Conservation (phyloP, 495 filamentous ascomycete species). For the Penicillium malachiteum region DNA sequence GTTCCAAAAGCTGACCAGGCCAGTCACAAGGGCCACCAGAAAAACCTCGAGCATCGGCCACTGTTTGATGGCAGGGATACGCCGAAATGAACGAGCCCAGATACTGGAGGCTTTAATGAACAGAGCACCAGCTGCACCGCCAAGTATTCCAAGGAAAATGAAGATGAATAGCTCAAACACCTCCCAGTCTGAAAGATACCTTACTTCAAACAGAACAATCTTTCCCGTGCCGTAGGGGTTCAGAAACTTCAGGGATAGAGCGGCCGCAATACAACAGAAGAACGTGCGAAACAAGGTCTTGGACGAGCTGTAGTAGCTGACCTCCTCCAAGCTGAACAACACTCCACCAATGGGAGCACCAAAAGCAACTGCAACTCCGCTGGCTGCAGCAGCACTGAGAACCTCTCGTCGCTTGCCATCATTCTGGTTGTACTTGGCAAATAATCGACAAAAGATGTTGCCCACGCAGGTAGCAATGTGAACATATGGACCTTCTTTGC, state of each 20-base stretch:
- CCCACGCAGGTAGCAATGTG: constrained; percentile 96
- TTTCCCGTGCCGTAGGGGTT: constrained; percentile 96
- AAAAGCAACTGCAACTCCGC: constrained; percentile 92
- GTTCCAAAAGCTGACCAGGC: constrained; percentile 89
- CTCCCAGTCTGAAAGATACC: constrained; percentile 90
- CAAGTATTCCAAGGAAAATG: constrained; percentile 78
- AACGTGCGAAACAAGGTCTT: constrained; percentile 98
- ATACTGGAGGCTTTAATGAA: constrained; percentile 94
- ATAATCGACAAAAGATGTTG: constrained; percentile 91
- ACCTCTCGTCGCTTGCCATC: constrained; percentile 91
- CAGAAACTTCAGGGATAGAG: constrained; percentile 86
- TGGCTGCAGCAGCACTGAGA: constrained; percentile 86
- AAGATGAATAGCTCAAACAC: constrained; percentile 89
- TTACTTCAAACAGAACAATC: constrained; percentile 92
- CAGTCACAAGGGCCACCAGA: constrained; percentile 83
- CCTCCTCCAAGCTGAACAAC: constrained; percentile 91
- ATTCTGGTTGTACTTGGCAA: constrained; percentile 90
- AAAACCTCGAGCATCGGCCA: constrained; percentile 85
- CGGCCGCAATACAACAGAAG: constrained; percentile 94
- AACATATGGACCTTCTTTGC: constrained; percentile 96
- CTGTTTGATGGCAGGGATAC: constrained; percentile 74
- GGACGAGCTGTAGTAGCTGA: constrained; percentile 96
- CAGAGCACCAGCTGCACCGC: constrained; percentile 79
- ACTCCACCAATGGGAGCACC: constrained; percentile 92
- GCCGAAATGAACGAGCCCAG: constrained; percentile 88